Evolutionary conservation across 345 rosid species (phyloP), one percentile per base, ranked within the genome.

Genomic region (Dovyalis caffra): DNA sequence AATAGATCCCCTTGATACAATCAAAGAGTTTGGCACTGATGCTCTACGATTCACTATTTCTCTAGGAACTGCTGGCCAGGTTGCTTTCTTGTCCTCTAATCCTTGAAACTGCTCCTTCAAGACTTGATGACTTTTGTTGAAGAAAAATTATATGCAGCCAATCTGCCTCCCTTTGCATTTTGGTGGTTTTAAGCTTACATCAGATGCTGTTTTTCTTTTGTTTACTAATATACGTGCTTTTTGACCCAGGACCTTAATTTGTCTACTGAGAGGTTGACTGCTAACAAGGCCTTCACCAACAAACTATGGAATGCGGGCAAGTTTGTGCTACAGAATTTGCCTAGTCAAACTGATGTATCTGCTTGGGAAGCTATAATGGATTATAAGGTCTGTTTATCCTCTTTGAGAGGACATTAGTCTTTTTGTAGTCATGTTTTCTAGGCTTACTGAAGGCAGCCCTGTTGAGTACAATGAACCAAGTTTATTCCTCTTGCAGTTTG

Each of bases 291-390:
- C 68, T 95, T 95, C 84, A 95, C 98, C 38, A 95, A 95, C 84
- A 95, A 95, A 84, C 81, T 95, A 38, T 95, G 99, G 99, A 95
- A 95, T 88, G 99, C 99, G 79, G 97, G 99, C 76, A 95, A 95
- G 88, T 95, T 92, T 83, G 85, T 92, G 71, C 76, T 95, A 81
- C 97, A 92, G 82, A 91, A 89, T 86, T 80, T 95, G 78, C 97
- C 99, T 12, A 80, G 83, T 86, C 88, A 77, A 70, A 86, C 79
- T 76, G 90, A 95, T 79, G 71, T 26, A 65, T 84, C 92, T 82
- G 86, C 89, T 71, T 95, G 97, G 99, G 94, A 90, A 78, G 78
- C 79, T 76, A 69, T 92, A 63, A 80, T 82, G 79, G 87, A 86
- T 47, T 73, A 78, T 79, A 82, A 89, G 98, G 98, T 95, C 74